phyloP scores from a whole-genome alignment of 495 filamentous ascomycete genomes.

The Aspergillus affinis region DNA sequence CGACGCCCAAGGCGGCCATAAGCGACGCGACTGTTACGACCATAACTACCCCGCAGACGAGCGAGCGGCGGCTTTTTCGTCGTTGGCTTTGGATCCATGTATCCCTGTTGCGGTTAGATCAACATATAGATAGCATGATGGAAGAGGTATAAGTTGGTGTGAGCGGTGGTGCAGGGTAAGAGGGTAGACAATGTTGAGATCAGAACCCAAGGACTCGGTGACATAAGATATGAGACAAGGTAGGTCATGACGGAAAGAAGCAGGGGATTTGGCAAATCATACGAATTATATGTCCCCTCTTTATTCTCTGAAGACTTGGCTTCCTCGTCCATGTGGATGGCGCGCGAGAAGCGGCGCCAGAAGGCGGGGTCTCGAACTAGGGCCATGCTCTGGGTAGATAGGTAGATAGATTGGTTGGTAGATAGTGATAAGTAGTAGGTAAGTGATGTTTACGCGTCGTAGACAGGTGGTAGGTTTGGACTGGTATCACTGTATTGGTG shows the following conservation, averaged over 20 bases:
- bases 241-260: too few species aligned
- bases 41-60: slow-evolving; percentile 37
- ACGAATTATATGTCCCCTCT: slow-evolving; percentile 20
- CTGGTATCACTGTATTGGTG: too few species aligned
- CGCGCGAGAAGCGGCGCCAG: slow-evolving; percentile 62
- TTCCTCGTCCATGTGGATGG: slow-evolving; percentile 52
- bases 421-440: background rate
- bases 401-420: background rate
- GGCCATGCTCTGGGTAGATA: slow-evolving; percentile 26
- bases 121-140: background rate
- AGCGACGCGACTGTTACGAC: slow-evolving; percentile 30
- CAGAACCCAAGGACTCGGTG: background rate
- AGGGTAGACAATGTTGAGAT: background rate
- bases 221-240: too few species aligned
- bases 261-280: background rate
- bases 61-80: slow-evolving; percentile 32
- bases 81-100: slow-evolving; percentile 38
- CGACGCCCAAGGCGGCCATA: slow-evolving; percentile 28
- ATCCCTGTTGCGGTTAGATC: slow-evolving; percentile 11
- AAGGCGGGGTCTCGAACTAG: slow-evolving; percentile 59
- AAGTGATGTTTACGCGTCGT: too few species aligned
- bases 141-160: background rate
- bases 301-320: slow-evolving; percentile 20
- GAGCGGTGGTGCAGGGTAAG: background rate
- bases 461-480: too few species aligned